Base-by-base conservation (phyloP, 2,329 filamentous ascomycete species). In the Chrysoporthe cubensis region DNA sequence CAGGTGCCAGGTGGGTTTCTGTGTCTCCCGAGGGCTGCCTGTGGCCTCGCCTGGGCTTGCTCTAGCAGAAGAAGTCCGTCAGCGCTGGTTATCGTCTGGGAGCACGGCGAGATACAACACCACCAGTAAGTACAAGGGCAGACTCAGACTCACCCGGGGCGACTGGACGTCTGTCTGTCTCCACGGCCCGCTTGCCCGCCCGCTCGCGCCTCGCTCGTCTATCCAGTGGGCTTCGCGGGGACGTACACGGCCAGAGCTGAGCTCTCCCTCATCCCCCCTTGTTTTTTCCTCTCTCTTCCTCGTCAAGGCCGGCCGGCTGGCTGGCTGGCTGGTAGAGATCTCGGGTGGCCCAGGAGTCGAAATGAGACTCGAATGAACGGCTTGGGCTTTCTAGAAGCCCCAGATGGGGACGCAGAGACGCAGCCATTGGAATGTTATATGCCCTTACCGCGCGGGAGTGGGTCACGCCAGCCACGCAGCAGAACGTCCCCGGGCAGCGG, bases 1-100 rank as follows among this genome's bases (percentile, higher is more conserved):
- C 48, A 62, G 61, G 46, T 62, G 56, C 62, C 37, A 40, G 9
- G 57, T 62, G 44, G 18, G 21, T 50, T 42, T 44, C 52, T 58
- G 67, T 69, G 65, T 54, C 40, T 65, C 65, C 65, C 50, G 65
- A 67, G 65, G 65, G 43, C 40, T 64, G 62, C 54, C 62, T 56
- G 48, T 67, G 64, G 58, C 48, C 52, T 64, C 16, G 26, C 61
- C 54, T 48, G 52, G 50, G 34, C 43, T 46, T 62, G 57, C 13
- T 32, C 18, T 48, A 44, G 26, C 2, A 26, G 26, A 26, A 26
- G 26, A 26, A 26, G 26, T 26, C 26, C 26, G 26, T 26, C 26
- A 26, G 26, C 26, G 26, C 26, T 26, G 26, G 26, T 2, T 26
- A 26, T 26, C 26, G 44, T 54, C 34, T 52, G n/a, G 18, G 21